Percentiles rank a stretch among this genome's conserved stretches.
These are phyloP conservation scores for Populus deltoides DNA, from an alignment of 345 rosid genomes.

Conservation along the genomic window DNA sequence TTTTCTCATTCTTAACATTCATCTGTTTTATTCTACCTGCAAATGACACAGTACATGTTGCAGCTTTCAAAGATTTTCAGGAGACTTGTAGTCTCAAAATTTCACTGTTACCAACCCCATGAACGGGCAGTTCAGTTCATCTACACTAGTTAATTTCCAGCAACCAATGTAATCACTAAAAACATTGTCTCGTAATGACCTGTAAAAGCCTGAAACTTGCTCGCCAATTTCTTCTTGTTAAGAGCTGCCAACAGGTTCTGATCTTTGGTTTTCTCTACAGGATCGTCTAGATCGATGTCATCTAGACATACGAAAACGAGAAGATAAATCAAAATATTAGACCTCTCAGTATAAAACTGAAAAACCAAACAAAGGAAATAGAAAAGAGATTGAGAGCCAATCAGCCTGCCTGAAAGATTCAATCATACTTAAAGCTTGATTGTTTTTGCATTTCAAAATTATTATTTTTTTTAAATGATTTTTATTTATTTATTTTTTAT, in stretches of 20 bases:
- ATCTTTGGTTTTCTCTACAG: slow-evolving; percentile 58
- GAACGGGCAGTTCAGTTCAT: too few species aligned
- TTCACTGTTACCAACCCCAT: too few species aligned
- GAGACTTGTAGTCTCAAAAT: too few species aligned
- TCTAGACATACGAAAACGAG: slow-evolving; percentile 36
- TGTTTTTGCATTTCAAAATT: too few species aligned
- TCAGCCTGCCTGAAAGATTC: neutral
- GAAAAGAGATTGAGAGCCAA: neutral
- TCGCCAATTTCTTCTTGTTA: slow-evolving; percentile 71
- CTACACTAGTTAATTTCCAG: too few species aligned
- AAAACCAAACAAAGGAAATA: neutral
- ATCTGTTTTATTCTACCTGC: slow-evolving; percentile 68
- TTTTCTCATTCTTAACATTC: slow-evolving; percentile 68
- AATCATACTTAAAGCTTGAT: neutral
- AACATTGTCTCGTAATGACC: slow-evolving; percentile 28
- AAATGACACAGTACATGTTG: neutral
- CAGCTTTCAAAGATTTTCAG: too few species aligned
- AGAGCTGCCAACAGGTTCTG: slow-evolving; percentile 58
- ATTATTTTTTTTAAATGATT: neutral
- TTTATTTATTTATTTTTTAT: too few species aligned
- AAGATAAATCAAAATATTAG: neutral
- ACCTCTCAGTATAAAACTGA: neutral
- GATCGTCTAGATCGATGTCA: slow-evolving; percentile 71
- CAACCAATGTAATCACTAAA: too few species aligned
- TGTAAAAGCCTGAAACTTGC: slow-evolving; percentile 61